Conservation (phyloP, 2,329 filamentous ascomycete genomes). For the Phaeosphaeriaceae sp. region DNA sequence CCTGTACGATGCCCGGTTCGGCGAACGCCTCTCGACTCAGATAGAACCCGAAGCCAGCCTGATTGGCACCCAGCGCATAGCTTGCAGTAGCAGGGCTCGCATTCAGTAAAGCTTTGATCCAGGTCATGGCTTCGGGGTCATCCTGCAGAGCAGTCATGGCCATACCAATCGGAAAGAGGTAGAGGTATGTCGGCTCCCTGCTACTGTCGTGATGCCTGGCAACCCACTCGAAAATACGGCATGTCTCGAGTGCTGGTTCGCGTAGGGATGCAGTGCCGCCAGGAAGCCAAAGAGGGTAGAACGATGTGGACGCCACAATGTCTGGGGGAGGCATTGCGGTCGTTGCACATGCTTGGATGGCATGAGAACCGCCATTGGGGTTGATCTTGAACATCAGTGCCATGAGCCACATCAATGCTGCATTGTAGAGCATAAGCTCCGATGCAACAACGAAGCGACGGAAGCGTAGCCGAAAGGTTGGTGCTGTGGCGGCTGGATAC, state of each 20-base stretch:
- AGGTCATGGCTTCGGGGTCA: background rate
- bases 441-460: background rate
- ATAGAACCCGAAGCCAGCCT: conserved; percentile 2
- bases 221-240: background rate
- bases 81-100: background rate
- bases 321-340: background rate
- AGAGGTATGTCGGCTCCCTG: conserved; percentile 1
- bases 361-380: background rate
- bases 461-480: background rate
- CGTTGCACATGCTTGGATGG: background rate
- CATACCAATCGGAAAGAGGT: background rate
- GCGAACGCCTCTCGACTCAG: conserved; percentile 1
- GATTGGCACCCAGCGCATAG: background rate
- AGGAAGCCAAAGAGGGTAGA: background rate
- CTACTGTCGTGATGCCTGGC: background rate
- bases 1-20: background rate
- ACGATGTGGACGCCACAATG: background rate
- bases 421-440: background rate
- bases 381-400: background rate
- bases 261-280: background rate
- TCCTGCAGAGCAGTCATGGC: conserved; percentile 1
- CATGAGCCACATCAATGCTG: background rate
- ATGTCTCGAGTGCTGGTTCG: background rate
- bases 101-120: background rate
- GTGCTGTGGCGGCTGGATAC: background rate